A percentile compares a stretch with the other conserved stretches of the same genome.
Conservation (phyloP, 1,284 basidiomycete species). For the Ustilago curta region DNA sequence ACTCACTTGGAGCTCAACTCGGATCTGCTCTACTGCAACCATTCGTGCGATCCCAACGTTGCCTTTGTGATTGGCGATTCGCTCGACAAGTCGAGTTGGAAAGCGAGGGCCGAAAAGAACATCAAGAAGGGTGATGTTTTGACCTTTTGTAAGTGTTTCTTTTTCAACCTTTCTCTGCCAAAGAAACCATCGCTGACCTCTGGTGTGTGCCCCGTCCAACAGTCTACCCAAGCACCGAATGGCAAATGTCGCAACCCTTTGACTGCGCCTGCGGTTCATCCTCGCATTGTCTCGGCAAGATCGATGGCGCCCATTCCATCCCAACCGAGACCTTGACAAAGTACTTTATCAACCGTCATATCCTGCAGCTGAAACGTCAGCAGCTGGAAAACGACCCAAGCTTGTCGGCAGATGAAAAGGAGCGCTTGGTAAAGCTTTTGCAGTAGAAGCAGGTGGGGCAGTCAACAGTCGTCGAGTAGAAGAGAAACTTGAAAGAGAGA, state of each 20-base stretch:
- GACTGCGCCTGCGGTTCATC: slow-evolving; percentile 54
- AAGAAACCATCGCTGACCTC: background rate
- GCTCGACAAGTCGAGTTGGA: slow-evolving; percentile 41
- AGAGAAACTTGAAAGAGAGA: background rate
- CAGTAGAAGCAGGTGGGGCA: slow-evolving; percentile 1
- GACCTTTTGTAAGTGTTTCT: slow-evolving; percentile 59
- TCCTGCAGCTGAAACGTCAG: slow-evolving; percentile 49
- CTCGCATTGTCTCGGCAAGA: slow-evolving; percentile 48
- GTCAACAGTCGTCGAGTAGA: no score
- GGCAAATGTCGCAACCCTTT: slow-evolving; percentile 66
- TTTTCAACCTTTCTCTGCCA: background rate
- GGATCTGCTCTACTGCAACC: slow-evolving; percentile 67
- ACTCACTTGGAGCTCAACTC: slow-evolving; percentile 64
- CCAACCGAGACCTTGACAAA: slow-evolving; percentile 19
- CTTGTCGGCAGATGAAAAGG: background rate
- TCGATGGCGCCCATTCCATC: slow-evolving; percentile 58
- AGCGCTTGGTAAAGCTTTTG: slow-evolving; percentile 3
- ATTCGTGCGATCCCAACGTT: slow-evolving; percentile 63
- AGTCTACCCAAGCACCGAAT: slow-evolving; percentile 67
- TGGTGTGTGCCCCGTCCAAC: background rate
- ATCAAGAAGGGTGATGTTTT: slow-evolving; percentile 59
- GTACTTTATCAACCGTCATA: slow-evolving; percentile 64
- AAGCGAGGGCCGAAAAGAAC: slow-evolving; percentile 49
- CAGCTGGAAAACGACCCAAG: slow-evolving; percentile 22
- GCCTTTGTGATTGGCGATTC: slow-evolving; percentile 45